A percentile compares a stretch with the other conserved stretches of the same genome.
phyloP scores from a whole-genome alignment of 192 early-diverging fungal species.

The Entomortierella chlamydospora region DNA sequence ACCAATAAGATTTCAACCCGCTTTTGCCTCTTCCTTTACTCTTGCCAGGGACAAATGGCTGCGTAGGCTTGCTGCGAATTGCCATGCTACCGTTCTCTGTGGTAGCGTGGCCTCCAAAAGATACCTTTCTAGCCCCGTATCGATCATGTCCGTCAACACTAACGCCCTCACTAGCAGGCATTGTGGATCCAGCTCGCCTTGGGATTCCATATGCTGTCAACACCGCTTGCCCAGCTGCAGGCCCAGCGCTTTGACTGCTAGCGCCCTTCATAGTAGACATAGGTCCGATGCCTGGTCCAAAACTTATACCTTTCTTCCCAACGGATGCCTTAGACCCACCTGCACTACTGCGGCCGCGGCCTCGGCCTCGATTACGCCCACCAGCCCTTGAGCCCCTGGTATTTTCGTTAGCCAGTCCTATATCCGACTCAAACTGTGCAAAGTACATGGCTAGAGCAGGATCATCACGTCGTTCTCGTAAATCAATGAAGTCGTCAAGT shows the following conservation, averaged over 20 bases:
- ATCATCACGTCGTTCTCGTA: slow-evolving; percentile 33
- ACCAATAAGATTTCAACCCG: neutral
- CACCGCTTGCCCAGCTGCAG: neutral
- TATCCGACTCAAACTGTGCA: slow-evolving; percentile 29
- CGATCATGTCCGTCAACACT: neutral
- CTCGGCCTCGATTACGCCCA: slow-evolving; percentile 11
- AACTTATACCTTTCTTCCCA: slow-evolving; percentile 7
- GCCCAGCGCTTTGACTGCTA: neutral
- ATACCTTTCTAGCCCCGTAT: slow-evolving; percentile 2
- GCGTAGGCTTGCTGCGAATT: slow-evolving; percentile 41
- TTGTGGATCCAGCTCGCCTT: neutral
- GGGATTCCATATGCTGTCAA: slow-evolving; percentile 12
- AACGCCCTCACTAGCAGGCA: neutral
- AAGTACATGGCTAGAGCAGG: slow-evolving; percentile 49
- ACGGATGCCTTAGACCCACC: neutral
- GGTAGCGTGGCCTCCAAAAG: slow-evolving; percentile 18
- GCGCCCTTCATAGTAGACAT: neutral
- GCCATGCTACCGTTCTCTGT: slow-evolving; percentile 45
- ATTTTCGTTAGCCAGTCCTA: slow-evolving; percentile 1
- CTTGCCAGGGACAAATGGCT: slow-evolving; percentile 2
- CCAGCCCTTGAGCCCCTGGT: neutral
- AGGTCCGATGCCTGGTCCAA: slow-evolving; percentile 22
- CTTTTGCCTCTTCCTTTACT: neutral
- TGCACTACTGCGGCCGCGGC: slow-evolving; percentile 4
- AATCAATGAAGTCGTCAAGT: slow-evolving; percentile 38